phyloP scores from a whole-genome alignment of 1,139 yeast genomes.

The Meyerozyma guilliermondii region DNA sequence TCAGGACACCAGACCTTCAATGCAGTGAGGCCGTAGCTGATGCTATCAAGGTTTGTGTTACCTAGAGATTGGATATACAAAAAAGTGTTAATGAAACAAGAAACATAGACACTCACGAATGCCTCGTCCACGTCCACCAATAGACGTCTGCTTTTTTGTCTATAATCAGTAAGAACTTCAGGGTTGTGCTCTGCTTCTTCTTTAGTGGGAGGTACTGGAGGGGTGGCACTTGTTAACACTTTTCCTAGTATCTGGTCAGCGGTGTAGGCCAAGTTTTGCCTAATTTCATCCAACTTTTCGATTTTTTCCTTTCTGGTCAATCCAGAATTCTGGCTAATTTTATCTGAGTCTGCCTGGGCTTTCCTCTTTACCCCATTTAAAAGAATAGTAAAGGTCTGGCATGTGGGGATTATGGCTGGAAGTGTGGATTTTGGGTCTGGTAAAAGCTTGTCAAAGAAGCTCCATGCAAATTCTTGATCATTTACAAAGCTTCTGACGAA shows the following conservation, averaged over 20 bases:
- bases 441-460: constrained; percentile 28
- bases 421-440: constrained; percentile 13
- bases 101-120: constrained; percentile 25
- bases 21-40: constrained; percentile 24
- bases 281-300: constrained; percentile 20
- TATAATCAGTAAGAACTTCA: constrained; percentile 15
- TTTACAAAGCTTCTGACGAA: constrained; percentile 29
- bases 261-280: constrained; percentile 24
- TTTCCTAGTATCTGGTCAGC: constrained; percentile 25
- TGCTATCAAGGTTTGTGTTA: constrained; percentile 23
- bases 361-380: constrained; percentile 31
- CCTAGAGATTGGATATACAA: constrained; percentile 23
- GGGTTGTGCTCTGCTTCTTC: constrained; percentile 20
- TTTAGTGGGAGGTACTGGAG: constrained; percentile 31
- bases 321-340: constrained; percentile 11
- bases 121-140: constrained; percentile 26
- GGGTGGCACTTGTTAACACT: constrained; percentile 25
- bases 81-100: constrained; percentile 25
- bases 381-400: constrained; percentile 37
- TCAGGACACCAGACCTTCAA: constrained; percentile 32
- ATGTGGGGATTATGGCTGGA: constrained; percentile 23
- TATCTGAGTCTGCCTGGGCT: constrained; percentile 15
- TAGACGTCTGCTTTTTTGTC: constrained; percentile 13
- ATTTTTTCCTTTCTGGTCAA: constrained; percentile 18
- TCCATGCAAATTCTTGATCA: constrained; percentile 36